Conservation (phyloP, 2,329 filamentous ascomycete species). For the Fonsecaea monophora region DNA sequence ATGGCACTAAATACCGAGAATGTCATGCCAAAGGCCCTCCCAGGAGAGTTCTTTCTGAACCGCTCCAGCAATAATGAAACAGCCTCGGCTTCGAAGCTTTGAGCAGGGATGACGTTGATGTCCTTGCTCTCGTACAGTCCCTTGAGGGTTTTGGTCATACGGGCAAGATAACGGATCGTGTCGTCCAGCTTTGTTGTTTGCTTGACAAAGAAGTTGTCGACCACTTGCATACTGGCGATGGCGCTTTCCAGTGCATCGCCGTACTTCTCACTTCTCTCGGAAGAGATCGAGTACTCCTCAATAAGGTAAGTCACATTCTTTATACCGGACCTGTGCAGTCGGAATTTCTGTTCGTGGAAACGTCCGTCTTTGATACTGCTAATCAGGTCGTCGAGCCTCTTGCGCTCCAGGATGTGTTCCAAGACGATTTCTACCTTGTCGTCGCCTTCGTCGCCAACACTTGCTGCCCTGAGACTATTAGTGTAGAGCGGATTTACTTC, state of each 20-base stretch:
- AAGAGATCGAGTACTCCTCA: conserved; percentile 71
- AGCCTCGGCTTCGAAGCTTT: conserved; percentile 59
- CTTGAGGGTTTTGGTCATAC: conserved; percentile 73
- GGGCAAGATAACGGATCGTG: conserved; percentile 75
- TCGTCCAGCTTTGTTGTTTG: conserved; percentile 77
- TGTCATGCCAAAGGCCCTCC: conserved; percentile 68
- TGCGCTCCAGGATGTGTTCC: conserved; percentile 82
- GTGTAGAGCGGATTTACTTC: conserved; percentile 70
- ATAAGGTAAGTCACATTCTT: conserved; percentile 79
- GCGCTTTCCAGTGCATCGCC: conserved; percentile 74
- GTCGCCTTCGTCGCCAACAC: conserved; percentile 46
- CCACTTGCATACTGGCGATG: conserved; percentile 77
- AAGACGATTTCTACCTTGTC: conserved; percentile 73
- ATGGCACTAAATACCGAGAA: conserved; percentile 75
- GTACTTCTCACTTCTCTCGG: conserved; percentile 62
- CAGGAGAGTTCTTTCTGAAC: conserved; percentile 61
- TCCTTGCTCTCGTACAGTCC: conserved; percentile 60
- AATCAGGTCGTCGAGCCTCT: conserved; percentile 80
- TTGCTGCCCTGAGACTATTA: conserved; percentile 48
- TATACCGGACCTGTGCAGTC: conserved; percentile 73
- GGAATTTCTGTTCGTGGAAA: conserved; percentile 85
- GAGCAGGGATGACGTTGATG: conserved; percentile 34
- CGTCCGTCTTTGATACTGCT: conserved; percentile 80
- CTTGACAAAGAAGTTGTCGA: conserved; percentile 81
- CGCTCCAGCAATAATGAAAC: conserved; percentile 70